Conservation (phyloP, 305 asterid genomes). For the Rubia tinctorum region DNA sequence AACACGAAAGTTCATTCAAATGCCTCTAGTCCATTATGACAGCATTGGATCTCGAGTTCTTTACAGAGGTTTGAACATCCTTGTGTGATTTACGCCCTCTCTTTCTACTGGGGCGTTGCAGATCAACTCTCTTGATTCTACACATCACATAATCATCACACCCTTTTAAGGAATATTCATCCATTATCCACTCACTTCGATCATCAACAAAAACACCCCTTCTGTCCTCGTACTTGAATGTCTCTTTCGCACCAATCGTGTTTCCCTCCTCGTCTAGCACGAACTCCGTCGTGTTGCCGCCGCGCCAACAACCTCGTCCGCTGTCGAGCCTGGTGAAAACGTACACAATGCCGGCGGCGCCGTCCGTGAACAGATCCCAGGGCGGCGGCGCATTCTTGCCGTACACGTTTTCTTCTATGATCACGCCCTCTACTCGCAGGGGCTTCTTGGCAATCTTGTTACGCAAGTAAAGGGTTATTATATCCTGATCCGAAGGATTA, state of each 20-base stretch:
- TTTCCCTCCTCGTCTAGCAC: background rate
- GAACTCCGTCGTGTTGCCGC: background rate
- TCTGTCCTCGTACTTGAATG: background rate
- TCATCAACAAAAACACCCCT: no score
- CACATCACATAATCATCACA: background rate
- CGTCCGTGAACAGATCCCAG: background rate
- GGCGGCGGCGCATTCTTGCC: constrained; percentile 1
- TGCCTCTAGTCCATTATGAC: no score
- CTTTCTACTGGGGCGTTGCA: no score
- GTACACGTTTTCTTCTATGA: background rate
- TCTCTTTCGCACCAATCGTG: background rate
- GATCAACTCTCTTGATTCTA: background rate
- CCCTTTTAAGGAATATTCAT: background rate
- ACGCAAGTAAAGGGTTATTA: background rate
- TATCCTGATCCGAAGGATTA: background rate
- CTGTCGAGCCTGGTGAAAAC: background rate
- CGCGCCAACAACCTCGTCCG: background rate
- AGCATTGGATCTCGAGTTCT: no score
- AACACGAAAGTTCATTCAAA: no score
- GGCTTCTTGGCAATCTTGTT: background rate
- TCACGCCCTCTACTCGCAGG: background rate
- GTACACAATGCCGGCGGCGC: background rate
- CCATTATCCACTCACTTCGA: background rate
- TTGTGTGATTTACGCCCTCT: no score
- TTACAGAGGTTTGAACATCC: no score